Evolutionary conservation across 2,329 filamentous ascomycete genomes (phyloP).

Genomic region (Capronia americana): DNA sequence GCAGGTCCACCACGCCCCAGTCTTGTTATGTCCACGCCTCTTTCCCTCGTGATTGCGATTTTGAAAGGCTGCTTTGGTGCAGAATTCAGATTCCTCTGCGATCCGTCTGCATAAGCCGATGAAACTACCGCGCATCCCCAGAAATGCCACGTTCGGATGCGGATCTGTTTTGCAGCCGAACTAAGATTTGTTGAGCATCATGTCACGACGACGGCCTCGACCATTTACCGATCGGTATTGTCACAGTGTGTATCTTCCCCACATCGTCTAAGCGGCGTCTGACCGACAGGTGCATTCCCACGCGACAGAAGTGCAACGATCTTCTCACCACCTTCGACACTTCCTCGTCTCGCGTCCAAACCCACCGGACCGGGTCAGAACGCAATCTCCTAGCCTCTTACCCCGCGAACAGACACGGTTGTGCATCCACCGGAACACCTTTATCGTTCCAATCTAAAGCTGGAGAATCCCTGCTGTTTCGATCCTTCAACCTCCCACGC

Average conservation of each 20-base stretch:
- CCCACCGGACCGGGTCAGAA: background rate
- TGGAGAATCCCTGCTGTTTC: background rate
- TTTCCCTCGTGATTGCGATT: background rate
- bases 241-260: background rate
- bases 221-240: background rate
- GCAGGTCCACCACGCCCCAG: background rate
- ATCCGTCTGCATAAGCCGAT: background rate
- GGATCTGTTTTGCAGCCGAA: constrained; percentile 1
- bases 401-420: background rate
- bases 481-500: background rate
- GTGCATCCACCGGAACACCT: background rate
- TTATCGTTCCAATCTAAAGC: background rate
- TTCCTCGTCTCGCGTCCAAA: background rate
- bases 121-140: background rate
- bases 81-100: background rate
- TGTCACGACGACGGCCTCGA: background rate
- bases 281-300: background rate
- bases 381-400: constrained; percentile 6
- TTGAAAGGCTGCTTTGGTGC: background rate
- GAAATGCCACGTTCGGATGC: background rate
- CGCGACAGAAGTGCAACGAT: background rate
- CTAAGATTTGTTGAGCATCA: background rate
- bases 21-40: background rate
- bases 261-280: background rate
- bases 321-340: background rate